These are phyloP conservation scores for Vaccinium myrtillus DNA, from an alignment of 148 eudicot genomes.

Conservation along the genomic window DNA sequence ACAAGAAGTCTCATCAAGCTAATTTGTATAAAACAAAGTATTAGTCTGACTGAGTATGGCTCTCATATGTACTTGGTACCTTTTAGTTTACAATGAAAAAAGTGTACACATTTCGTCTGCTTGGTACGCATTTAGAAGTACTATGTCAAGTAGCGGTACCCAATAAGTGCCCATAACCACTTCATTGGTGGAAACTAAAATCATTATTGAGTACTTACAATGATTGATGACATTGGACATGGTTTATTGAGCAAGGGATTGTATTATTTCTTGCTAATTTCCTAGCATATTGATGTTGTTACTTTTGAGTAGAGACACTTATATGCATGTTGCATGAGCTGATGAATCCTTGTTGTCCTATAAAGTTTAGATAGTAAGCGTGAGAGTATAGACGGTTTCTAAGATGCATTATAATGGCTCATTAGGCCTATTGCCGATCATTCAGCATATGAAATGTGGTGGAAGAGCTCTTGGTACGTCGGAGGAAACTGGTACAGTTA, in stretches of 20 bases:
- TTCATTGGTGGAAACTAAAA: background rate
- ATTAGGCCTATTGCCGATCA: slow-evolving; percentile 80
- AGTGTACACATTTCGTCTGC: background rate
- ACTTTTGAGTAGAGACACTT: background rate
- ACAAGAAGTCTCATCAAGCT: background rate
- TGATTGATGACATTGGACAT: background rate
- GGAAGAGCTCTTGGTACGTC: slow-evolving; percentile 46
- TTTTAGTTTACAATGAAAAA: background rate
- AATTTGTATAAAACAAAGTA: background rate
- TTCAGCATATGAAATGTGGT: slow-evolving; percentile 51
- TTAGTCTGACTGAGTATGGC: background rate
- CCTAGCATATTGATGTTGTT: background rate
- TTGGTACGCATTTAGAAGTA: background rate
- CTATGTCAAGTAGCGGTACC: background rate
- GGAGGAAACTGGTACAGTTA: slow-evolving; percentile 37
- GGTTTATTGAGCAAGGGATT: background rate
- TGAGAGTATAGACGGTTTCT: slow-evolving; percentile 9
- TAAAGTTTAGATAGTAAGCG: background rate
- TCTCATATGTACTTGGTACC: background rate
- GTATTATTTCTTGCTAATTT: background rate
- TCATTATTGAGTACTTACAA: background rate
- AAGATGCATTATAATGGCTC: slow-evolving; percentile 13
- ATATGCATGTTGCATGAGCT: background rate
- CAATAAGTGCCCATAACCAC: background rate
- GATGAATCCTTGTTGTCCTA: background rate